Base-by-base conservation (phyloP, 75 land plant genomes). In the Cupressus sempervirens region DNA sequence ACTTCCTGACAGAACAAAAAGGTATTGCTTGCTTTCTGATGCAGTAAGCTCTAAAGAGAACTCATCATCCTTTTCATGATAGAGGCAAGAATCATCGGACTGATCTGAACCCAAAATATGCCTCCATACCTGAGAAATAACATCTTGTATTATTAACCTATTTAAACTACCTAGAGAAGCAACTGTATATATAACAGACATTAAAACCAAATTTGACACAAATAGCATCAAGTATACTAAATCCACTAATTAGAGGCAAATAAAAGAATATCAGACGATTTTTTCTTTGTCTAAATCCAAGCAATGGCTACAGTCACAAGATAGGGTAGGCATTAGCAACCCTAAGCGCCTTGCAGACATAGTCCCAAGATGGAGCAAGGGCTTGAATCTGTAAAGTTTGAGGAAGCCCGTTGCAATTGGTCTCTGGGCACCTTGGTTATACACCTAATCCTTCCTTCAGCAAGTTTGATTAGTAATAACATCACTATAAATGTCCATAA, bases 41-140 rank as follows among this genome's bases (percentile, higher is more conserved):
- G 86, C 89, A 18, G 30, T n/a, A 88, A 98, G 91, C 84, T 88
- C 92, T 43, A 98, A 88, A 89, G 85, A 93, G 77, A 89, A 95
- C 83, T 88, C 94, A 76, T 93, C 97, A 89, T 98, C 95, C 83
- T 90, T 88, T 84, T 98, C 99, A 84, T 96, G 95, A 85, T 94
- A 98, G 5, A 98, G 93, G 81, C 95, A 96, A 10, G 83, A 41
- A 85, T 96, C 98, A 84, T 84, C 91, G 53, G 95, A 91, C 83
- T 98, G 99, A 23, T 92, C 92, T 38, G 90, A 82, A 76, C 87
- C 93, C 79, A 98, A 84, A 56, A 90, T 94, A 84, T 98, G 99
- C 56, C 92, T 84, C 99, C 99, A 98, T 18, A 90, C 96, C 99
- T 98, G 80, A 65, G 29, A 80, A 72, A 70, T 36, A 76, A 35